Evolutionary conservation across 108 stramenopile species (phyloP).

Genomic region (Cyclotella kingstonii): DNA sequence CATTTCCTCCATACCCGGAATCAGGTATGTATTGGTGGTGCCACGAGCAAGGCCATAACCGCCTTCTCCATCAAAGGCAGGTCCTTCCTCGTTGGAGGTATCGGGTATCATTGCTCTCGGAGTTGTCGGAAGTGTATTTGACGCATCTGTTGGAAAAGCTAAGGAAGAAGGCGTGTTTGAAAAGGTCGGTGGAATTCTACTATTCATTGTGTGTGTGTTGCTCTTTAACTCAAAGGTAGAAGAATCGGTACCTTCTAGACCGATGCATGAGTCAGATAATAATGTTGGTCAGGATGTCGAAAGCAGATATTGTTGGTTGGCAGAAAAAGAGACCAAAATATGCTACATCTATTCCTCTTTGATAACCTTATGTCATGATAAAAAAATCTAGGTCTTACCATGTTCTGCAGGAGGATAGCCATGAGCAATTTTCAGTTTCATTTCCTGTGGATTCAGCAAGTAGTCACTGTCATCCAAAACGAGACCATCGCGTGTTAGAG

Average conservation of each 20-base stretch:
- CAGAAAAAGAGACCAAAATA: neutral
- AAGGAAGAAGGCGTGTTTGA: neutral
- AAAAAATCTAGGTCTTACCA: neutral
- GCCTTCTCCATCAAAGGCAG: conserved; percentile 49
- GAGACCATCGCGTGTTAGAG: neutral
- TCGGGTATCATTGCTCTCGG: conserved; percentile 17
- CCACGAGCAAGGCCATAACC: conserved; percentile 63
- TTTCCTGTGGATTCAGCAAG: conserved; percentile 31
- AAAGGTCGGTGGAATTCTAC: neutral
- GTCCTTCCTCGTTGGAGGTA: conserved; percentile 42
- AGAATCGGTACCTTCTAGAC: neutral
- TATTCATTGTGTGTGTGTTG: neutral
- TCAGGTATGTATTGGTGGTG: conserved; percentile 73
- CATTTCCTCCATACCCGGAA: conserved; percentile 84
- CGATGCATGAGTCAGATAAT: neutral
- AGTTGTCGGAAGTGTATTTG: conserved; percentile 1
- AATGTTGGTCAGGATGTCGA: neutral
- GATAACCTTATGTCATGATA: neutral
- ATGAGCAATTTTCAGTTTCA: conserved; percentile 9
- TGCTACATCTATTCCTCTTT: no score
- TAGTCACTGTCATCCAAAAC: conserved; percentile 14
- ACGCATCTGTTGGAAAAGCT: neutral
- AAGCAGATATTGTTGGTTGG: neutral
- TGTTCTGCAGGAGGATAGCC: conserved; percentile 6
- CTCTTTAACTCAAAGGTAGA: neutral